Evolutionary conservation across 2,329 filamentous ascomycete genomes (phyloP).

Genomic region (Alternaria conjuncta): DNA sequence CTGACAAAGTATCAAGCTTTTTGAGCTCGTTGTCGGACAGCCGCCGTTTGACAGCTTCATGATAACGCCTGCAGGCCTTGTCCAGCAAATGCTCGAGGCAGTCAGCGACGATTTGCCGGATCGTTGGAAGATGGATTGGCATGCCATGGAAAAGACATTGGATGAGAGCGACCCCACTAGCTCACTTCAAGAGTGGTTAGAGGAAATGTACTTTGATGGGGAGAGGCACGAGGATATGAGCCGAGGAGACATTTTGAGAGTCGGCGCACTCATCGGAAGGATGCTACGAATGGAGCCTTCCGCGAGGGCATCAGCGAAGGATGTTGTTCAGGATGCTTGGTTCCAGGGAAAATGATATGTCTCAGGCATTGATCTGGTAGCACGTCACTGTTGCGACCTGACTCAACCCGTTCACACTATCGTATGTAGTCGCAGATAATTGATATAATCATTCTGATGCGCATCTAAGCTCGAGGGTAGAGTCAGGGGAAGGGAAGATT

Average conservation of each 20-base stretch:
- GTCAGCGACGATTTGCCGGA: constrained; percentile 43
- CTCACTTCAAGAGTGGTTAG: constrained; percentile 47
- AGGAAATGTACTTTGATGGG: constrained; percentile 49
- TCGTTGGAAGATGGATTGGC: constrained; percentile 41
- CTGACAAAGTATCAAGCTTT: constrained; percentile 3
- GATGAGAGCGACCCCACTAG: constrained; percentile 18
- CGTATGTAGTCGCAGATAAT: neutral
- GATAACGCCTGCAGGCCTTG: constrained; percentile 41
- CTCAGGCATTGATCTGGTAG: too few species aligned
- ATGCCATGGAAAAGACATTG: constrained; percentile 26
- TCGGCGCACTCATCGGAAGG: constrained; percentile 22
- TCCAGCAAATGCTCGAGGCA: constrained; percentile 48
- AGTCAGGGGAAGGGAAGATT: too few species aligned
- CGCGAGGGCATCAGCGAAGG: constrained; percentile 18
- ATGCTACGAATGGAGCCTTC: constrained; percentile 29
- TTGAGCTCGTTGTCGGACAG: constrained; percentile 50
- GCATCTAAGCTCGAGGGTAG: too few species aligned
- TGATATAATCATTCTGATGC: neutral
- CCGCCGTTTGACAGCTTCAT: constrained; percentile 49
- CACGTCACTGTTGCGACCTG: too few species aligned
- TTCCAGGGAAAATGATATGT: neutral
- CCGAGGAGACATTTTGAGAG: constrained; percentile 22
- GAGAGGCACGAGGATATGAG: constrained; percentile 23
- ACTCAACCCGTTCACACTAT: too few species aligned
- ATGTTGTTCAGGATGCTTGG: constrained; percentile 27